Evolutionary conservation across 2,329 filamentous ascomycete species (phyloP).

Genomic region (Trichoderma guizhouense): DNA sequence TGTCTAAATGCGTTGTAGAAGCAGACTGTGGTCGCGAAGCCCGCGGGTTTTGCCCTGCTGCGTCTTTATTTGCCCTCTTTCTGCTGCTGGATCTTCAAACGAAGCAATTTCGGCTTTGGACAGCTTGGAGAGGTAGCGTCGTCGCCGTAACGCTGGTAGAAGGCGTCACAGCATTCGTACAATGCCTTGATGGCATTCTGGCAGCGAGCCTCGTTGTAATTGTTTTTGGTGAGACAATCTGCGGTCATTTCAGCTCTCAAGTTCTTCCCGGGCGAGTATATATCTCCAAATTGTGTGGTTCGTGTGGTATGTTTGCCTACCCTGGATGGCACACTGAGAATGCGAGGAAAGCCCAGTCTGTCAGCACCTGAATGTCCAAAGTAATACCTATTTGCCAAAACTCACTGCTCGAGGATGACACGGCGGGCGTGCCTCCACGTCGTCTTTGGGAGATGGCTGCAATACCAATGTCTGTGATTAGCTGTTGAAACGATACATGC

Average conservation of each 20-base stretch:
- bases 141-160: conserved; percentile 78
- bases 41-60: too few relatives aligned
- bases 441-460: conserved; percentile 53
- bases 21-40: neutral
- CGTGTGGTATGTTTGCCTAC: conserved; percentile 41
- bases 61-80: conserved; percentile 34
- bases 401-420: conserved; percentile 82
- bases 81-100: conserved; percentile 80
- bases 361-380: neutral
- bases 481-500: neutral
- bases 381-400: neutral
- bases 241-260: neutral
- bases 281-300: neutral
- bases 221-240: conserved; percentile 83
- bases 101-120: conserved; percentile 74
- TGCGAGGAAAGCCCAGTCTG: neutral
- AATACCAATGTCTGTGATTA: neutral
- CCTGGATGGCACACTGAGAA: conserved; percentile 80
- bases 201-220: conserved; percentile 83
- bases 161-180: conserved; percentile 89
- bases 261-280: neutral
- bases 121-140: conserved; percentile 76
- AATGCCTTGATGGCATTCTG: conserved; percentile 73
- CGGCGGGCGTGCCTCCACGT: conserved; percentile 70
- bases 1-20: neutral